Conservation (phyloP, 164 flowering plant genomes). For the Aristolochia californica region DNA sequence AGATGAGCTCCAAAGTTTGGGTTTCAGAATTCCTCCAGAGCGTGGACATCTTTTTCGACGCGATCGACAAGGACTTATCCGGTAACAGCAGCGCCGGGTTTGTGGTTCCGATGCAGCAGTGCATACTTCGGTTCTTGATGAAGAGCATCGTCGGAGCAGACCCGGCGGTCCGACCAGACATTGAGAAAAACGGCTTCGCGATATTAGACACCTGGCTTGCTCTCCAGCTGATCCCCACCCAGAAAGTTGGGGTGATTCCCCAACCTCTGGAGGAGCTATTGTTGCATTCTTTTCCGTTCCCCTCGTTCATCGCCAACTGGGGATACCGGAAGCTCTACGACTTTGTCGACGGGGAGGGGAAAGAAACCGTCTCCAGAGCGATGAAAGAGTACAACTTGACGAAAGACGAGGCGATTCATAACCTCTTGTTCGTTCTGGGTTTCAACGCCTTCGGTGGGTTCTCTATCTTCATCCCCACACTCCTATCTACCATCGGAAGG, state of each 20-base stretch:
- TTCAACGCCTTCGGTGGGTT: constrained; percentile 89
- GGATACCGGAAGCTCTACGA: constrained; percentile 47
- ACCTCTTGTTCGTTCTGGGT: constrained; percentile 64
- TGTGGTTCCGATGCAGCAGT: constrained; percentile 37
- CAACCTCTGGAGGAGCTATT: constrained; percentile 72
- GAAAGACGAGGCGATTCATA: constrained; percentile 52
- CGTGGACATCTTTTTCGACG: constrained; percentile 52
- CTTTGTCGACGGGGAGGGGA: constrained; percentile 40
- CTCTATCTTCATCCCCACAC: constrained; percentile 38
- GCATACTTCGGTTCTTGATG: constrained; percentile 50
- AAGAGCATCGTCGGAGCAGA: constrained; percentile 54
- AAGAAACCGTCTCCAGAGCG: constrained; percentile 33
- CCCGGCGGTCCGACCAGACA: constrained; percentile 34
- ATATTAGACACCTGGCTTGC: constrained; percentile 60
- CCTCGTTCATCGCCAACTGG: constrained; percentile 37
- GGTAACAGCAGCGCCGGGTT: constrained; percentile 18
- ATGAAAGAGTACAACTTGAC: constrained; percentile 44
- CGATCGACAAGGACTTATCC: constrained; percentile 35
- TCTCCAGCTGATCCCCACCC: constrained; percentile 53
- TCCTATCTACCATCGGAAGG: constrained; percentile 27
- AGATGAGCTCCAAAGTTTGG: constrained; percentile 53
- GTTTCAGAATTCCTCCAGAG: constrained; percentile 26
- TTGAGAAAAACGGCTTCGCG: constrained; percentile 34
- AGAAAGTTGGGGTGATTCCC: constrained; percentile 20
- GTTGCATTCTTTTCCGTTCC: constrained; percentile 63